phyloP scores from a whole-genome alignment of 352 stramenopile species.

The Pythium rhizo-oryzae region DNA sequence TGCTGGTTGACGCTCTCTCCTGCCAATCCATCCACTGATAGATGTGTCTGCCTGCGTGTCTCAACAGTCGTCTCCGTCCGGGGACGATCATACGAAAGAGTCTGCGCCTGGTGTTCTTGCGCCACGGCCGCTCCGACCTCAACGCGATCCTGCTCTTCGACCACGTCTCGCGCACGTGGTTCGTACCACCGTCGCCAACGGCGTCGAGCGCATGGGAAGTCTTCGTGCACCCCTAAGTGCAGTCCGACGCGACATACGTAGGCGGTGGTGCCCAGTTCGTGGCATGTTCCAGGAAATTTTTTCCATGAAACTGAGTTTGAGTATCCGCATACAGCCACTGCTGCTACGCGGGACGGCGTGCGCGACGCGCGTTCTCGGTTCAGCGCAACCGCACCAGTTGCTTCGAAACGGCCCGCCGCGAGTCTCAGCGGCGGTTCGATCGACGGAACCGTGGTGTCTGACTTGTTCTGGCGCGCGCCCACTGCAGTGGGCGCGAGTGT shows the following conservation, averaged over 20 bases:
- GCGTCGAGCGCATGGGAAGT: constrained; percentile 32
- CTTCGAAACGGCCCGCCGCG: constrained; percentile 13
- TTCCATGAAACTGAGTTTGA: constrained; percentile 21
- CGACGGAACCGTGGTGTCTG: constrained; percentile 5
- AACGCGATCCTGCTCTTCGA: constrained; percentile 62
- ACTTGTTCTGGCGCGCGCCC: constrained; percentile 16
- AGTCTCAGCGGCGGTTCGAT: constrained; percentile 9
- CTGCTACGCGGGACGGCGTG: not conserved
- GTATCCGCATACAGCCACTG: not conserved
- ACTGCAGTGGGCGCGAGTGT: not conserved
- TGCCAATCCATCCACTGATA: not conserved
- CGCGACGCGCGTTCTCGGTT: constrained; percentile 25
- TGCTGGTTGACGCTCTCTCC: not conserved
- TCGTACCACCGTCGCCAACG: constrained; percentile 35
- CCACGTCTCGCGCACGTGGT: constrained; percentile 61
- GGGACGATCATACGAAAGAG: constrained; percentile 69
- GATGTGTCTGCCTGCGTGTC: constrained; percentile 29
- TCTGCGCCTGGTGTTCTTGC: constrained; percentile 58
- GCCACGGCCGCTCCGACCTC: constrained; percentile 43
- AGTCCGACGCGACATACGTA: not conserved
- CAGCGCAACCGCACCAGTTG: constrained; percentile 19
- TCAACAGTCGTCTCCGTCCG: constrained; percentile 31
- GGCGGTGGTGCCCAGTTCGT: not conserved
- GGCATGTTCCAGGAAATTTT: constrained; percentile 7
- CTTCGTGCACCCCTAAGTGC: constrained; percentile 25